These are phyloP conservation scores for Nidularia pulvinata DNA, from an alignment of 768 basidiomycete genomes.

Conservation along the genomic window DNA sequence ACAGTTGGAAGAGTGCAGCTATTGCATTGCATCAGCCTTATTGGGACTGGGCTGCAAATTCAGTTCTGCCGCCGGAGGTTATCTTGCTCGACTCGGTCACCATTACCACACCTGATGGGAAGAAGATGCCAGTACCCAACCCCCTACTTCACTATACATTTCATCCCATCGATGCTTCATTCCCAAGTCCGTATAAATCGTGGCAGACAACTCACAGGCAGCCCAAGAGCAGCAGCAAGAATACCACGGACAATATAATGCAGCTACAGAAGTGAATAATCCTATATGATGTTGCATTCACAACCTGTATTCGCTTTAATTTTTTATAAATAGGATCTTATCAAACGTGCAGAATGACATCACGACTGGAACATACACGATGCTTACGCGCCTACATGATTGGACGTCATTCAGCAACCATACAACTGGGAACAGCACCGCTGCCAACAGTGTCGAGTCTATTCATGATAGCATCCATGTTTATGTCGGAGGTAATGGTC, in stretches of 20 bases:
- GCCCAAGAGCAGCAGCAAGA: slow-evolving; percentile 15
- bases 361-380: slow-evolving; percentile 28
- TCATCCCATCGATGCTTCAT: slow-evolving; percentile 25
- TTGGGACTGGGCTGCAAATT: slow-evolving; percentile 50
- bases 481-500: slow-evolving; percentile 39
- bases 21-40: slow-evolving; percentile 35
- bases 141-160: slow-evolving; percentile 31
- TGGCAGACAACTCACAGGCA: slow-evolving; percentile 34
- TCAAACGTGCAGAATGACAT: slow-evolving; percentile 17
- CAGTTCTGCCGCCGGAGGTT: slow-evolving; percentile 35
- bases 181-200: slow-evolving; percentile 20
- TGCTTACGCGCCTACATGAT: slow-evolving; percentile 30
- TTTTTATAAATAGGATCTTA: slow-evolving; percentile 11
- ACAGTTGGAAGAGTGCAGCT: slow-evolving; percentile 29
- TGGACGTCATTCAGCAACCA: slow-evolving; percentile 52
- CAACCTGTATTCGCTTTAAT: too few relatives aligned
- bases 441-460: slow-evolving; percentile 46
- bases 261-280: slow-evolving; percentile 15
- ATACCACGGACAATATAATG: slow-evolving; percentile 26
- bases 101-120: slow-evolving; percentile 24
- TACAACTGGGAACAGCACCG: slow-evolving; percentile 25
- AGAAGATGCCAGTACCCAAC: slow-evolving; percentile 21
- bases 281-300: slow-evolving; percentile 5
- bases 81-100: slow-evolving; percentile 20
- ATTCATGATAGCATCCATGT: slow-evolving; percentile 51